phyloP scores from a whole-genome alignment of 306 rosid species.

The Cucurbita pepo region DNA sequence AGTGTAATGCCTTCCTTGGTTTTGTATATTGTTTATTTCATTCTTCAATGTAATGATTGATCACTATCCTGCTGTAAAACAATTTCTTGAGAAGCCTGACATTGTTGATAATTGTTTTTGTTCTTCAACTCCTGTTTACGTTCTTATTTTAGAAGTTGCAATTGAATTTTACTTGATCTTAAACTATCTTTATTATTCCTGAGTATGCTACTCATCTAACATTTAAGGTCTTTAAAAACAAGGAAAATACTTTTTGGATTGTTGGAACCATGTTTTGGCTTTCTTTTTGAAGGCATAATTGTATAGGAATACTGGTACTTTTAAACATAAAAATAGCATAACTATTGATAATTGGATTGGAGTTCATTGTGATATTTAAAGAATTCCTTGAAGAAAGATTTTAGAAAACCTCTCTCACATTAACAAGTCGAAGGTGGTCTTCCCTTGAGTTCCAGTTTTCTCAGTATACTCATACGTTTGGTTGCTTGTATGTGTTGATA shows the following conservation, averaged over 20 bases:
- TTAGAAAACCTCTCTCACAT: neutral
- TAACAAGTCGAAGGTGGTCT: neutral
- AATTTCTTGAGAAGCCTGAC: neutral
- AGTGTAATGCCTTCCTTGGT: neutral
- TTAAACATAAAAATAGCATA: neutral
- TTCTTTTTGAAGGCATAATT: neutral
- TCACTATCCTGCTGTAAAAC: neutral
- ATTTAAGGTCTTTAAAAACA: neutral
- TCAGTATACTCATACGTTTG: neutral
- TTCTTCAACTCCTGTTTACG: neutral
- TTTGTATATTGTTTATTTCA: neutral
- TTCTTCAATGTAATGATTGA: neutral
- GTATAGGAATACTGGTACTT: neutral
- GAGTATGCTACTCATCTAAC: neutral
- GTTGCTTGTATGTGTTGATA: neutral
- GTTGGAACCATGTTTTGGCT: neutral
- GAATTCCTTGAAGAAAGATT: neutral
- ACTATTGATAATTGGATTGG: neutral
- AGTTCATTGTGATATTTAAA: neutral
- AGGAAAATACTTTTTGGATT: neutral
- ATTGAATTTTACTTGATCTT: neutral
- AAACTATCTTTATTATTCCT: neutral
- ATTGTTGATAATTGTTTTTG: neutral
- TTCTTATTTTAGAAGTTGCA: neutral
- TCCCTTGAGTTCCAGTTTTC: neutral